Evolutionary conservation across 2,329 filamentous ascomycete species (phyloP), one percentile per base, ranked within the genome.

Genomic region (Xylaria sp.): DNA sequence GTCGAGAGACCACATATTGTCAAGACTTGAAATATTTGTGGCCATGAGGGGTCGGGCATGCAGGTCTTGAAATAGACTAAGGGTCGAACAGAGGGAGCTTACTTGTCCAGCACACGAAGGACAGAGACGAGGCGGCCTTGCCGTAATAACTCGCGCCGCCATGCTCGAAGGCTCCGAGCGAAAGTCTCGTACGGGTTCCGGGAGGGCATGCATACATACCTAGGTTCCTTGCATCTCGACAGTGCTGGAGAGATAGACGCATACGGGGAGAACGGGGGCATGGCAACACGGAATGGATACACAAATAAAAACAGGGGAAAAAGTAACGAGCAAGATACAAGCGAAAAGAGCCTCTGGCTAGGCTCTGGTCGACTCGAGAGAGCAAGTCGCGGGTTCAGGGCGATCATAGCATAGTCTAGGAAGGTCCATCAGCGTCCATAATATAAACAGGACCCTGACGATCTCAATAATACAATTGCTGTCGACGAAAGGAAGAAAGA

Each of bases 391-490:
- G 56, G 32, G 20, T 13, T 25, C 12, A 20, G 23, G 28, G 37
- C 34, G 23, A 39, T 46, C 12, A 28, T 39, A n/a, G 15, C 23
- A 50, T 48, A 48, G 34, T 13, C n/a, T n/a, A 50, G 34, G 51
- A 41, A 52, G 7, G 41, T 54, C 37, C 48, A 60, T 55, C 39
- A 60, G 28, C 23, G 39, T 61, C 61, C 39, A 51, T 57, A 57
- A 58, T 66, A 41, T 37, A 10, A 25, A 44, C 28, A 54, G 32
- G 58, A 34, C 37, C 37, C 28, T 15, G 63, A 50, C 34, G 46
- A 66, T 69, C 54, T 52, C 57, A 60, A 66, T 62, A 44, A 63
- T 62, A 44, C 12, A 66, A 46, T 39, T 44, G 44, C 39, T 57
- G 41, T 34, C 51, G 23, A 41, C 50, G 20, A 51, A 28, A 46